Evolutionary conservation across 306 rosid genomes (phyloP), one percentile per base, ranked within the genome.

Genomic region (Lathyrus oleraceus): DNA sequence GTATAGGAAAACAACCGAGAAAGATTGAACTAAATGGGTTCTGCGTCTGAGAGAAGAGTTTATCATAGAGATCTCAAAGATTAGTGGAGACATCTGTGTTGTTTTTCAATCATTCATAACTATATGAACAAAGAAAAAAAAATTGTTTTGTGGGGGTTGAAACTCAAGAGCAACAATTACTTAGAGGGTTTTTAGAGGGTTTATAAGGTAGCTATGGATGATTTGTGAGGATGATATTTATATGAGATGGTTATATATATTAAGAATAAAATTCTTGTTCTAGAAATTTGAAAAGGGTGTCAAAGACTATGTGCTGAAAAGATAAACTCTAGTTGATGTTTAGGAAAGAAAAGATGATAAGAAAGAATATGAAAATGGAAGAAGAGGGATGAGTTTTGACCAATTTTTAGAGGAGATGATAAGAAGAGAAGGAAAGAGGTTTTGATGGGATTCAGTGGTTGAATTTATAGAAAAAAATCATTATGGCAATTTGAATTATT

Each of bases 1-100:
- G 81, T 93, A 87, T 68, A 93, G 97, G 86, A 93, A 93, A 69
- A 84, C 96, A 72, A 88, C 94, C 5, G 97, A 93, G 94, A 93
- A 90, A 13, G 96, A 90, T 82, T 88, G 97, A 42, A 90, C 94
- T 52, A 93, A 63, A 76, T 85, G 98, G 67, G 88, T 85, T 52
- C 93, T 78, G 78, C 96, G 86, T 59, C 86, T 79, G 6, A 88
- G 93, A 39, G 87, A 74, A 4, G 95, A 85, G 71, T 83, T 92
- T 42, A 92, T 86, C 82, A 75, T 85, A 67, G 82, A 57, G 70
- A 85, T 77, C 89, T 89, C 98, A 78, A 82, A 49, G 74, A 88
- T 71, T 64, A 89, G 79, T 10, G 91, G 83, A 80, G 91, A 80
- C 89, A 87, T 81, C 57, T 61, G 66, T 61, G 61, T 7, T 65